Conservation (phyloP, 768 basidiomycete genomes). For the Kwoniella mangroviensis region DNA sequence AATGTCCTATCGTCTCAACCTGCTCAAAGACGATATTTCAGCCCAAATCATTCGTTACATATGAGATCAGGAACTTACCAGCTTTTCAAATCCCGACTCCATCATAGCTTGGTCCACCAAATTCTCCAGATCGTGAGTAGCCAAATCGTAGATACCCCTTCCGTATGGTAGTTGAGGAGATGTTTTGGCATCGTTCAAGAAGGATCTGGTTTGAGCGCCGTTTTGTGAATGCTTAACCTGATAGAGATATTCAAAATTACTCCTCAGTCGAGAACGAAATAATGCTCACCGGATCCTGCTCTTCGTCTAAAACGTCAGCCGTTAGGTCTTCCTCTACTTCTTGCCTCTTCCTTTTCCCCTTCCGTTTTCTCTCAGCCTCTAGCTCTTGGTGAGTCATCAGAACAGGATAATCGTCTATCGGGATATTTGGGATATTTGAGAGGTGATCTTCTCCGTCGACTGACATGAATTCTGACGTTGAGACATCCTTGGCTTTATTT, state of each 20-base stretch:
- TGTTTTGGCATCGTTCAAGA: too few relatives aligned
- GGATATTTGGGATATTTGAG: too few relatives aligned
- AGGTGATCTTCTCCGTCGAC: background rate
- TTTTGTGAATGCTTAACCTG: background rate
- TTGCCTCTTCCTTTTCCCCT: slow-evolving; percentile 1
- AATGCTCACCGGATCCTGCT: too few relatives aligned
- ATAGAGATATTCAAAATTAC: background rate
- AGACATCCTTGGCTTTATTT: too few relatives aligned
- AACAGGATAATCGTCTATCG: background rate
- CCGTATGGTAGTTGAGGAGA: background rate
- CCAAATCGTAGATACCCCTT: slow-evolving; percentile 8
- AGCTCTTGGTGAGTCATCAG: background rate
- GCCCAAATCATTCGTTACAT: too few relatives aligned
- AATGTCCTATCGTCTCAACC: too few relatives aligned
- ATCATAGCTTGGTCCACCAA: slow-evolving; percentile 8
- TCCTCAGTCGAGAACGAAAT: too few relatives aligned
- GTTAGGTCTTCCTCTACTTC: slow-evolving; percentile 4
- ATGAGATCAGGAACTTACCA: slow-evolving; percentile 1
- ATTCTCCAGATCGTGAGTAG: background rate
- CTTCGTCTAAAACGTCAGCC: background rate
- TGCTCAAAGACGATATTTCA: too few relatives aligned
- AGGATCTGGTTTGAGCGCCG: background rate
- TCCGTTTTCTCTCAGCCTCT: background rate
- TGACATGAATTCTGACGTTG: background rate
- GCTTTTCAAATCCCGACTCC: slow-evolving; percentile 17